Percentiles rank a stretch among this genome's conserved stretches.
Evolutionary conservation across 345 rosid species (phyloP).

Genomic region (Salix suchowensis): DNA sequence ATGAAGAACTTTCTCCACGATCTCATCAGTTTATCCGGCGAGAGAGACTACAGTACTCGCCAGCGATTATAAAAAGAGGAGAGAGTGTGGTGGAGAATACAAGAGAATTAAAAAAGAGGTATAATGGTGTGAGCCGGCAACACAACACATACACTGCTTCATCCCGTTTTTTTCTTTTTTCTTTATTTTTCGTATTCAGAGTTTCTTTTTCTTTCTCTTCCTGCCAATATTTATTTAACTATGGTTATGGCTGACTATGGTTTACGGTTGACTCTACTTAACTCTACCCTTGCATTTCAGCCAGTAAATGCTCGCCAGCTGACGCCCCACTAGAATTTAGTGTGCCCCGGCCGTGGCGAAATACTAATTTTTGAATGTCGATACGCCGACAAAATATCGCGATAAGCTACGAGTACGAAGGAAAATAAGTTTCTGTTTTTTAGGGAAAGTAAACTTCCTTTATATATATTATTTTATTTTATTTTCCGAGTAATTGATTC

Average conservation of each 20-base stretch:
- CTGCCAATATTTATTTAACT: constrained; percentile 10
- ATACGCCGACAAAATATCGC: constrained; percentile 56
- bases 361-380: neutral
- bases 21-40: constrained; percentile 7
- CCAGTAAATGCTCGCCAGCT: constrained; percentile 41
- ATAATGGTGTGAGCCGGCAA: constrained; percentile 12
- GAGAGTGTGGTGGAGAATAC: neutral
- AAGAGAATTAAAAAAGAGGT: neutral
- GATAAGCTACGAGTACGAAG: constrained; percentile 9
- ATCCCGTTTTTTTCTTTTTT: constrained; percentile 3
- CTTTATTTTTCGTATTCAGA: neutral
- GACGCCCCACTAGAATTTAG: constrained; percentile 8
- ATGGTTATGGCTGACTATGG: constrained; percentile 17
- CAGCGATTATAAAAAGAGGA: neutral
- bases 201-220: neutral
- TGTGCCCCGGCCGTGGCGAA: neutral
- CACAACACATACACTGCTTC: constrained; percentile 14
- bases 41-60: neutral
- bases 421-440: neutral
- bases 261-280: constrained; percentile 14
- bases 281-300: neutral
- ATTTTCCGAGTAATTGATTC: too few species aligned
- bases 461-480: too few species aligned
- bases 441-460: too few species aligned
- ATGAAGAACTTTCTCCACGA: neutral